A percentile compares a stretch with the other conserved stretches of the same genome.
phyloP scores from a whole-genome alignment of 2,329 filamentous ascomycete genomes.

The Sporothrix phasma region DNA sequence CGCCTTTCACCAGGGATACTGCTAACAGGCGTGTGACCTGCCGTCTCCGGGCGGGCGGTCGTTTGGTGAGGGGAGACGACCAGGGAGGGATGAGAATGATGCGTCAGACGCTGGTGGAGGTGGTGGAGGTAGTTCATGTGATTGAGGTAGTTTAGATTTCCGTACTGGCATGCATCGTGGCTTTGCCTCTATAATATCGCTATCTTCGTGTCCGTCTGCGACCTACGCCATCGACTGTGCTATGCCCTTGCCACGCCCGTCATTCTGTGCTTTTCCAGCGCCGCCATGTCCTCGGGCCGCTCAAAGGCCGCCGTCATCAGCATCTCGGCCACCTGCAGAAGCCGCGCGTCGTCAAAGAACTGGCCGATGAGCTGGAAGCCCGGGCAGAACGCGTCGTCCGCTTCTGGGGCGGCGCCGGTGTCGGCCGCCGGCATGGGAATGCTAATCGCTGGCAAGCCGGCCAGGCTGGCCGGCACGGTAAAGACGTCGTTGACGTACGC shows the following conservation, averaged over 20 bases:
- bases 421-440: conserved; percentile 50
- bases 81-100: not conserved
- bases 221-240: not conserved
- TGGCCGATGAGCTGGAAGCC: conserved; percentile 75
- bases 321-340: conserved; percentile 48
- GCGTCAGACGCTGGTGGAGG: not conserved
- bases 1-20: conserved; percentile 7
- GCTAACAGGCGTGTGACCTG: conserved; percentile 14
- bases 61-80: not conserved
- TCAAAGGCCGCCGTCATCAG: conserved; percentile 25
- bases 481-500: conserved; percentile 90
- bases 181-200: not conserved
- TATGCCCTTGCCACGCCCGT: conserved; percentile 7
- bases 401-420: conserved; percentile 5
- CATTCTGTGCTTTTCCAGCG: conserved; percentile 6
- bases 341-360: conserved; percentile 60
- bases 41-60: not conserved
- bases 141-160: not conserved
- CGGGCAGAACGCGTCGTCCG: conserved; percentile 24
- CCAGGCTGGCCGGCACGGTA: conserved; percentile 87
- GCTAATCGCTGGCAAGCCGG: conserved; percentile 80
- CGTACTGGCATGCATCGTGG: not conserved
- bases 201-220: not conserved
- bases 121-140: not conserved
- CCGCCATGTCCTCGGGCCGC: conserved; percentile 10